Base-by-base conservation (phyloP, 1,139 yeast species). In the Zygosaccharomyces sapae region DNA sequence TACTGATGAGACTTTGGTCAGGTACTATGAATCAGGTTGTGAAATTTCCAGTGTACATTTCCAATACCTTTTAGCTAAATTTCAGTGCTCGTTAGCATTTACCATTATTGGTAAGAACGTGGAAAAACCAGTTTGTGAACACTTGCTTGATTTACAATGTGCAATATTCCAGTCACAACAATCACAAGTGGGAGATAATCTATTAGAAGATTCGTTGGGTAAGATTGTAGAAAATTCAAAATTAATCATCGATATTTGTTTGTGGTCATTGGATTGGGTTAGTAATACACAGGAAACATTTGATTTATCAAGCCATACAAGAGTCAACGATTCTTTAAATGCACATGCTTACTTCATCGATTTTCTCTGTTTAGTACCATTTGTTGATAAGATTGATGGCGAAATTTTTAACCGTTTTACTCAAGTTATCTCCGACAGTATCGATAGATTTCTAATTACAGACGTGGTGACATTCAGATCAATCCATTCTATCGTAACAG, bases 401-500 rank as follows among this genome's bases (percentile, higher is more conserved):
- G 43, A 47, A 3, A 30, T 50, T n/a, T 53, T 58, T 9, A 42
- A 37, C 2, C 52, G 46, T 6, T 55, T 57, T 42, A 42, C 51
- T 5, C 37, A 46, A 10, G 40, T 54, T 22, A 41, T 55, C n/a
- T 52, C 56, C 4, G 47, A 51, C 7, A 47, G 57, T 27, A 50
- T 55, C 39, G 59, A 55, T 35, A 54, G 47, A 27, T 53, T 52
- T 41, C 41, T 61, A 18, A 46, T 58, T 29, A 46, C 60, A 12
- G 58, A 55, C 30, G 41, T 64, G 10, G 64, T 66, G 8, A 70
- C 70, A 7, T 61, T 66, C n/a, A 58, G 57, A 1, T 56, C 69
- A 41, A 56, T 74, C 8, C 67, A 68, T 33, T 53, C 68, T 1
- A 60, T 71, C n/a, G 59, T 76, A 24, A 57, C 65, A 7, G 52